phyloP scores from a whole-genome alignment of 495 filamentous ascomycete genomes.

The Aspergillus funiculosus region DNA sequence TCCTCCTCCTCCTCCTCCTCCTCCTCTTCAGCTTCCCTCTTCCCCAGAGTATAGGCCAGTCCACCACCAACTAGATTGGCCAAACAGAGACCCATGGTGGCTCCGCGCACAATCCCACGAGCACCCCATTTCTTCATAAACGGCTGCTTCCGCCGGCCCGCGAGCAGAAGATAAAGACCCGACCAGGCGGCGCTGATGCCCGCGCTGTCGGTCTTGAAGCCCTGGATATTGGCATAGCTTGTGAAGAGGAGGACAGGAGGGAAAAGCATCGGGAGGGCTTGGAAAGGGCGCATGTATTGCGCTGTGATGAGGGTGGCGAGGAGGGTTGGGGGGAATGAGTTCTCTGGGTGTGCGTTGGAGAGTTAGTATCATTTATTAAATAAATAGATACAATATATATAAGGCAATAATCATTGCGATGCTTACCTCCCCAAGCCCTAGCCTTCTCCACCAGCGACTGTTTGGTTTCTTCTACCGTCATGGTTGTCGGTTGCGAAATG shows the following conservation, averaged over 20 bases:
- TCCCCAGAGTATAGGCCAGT: constrained; percentile 62
- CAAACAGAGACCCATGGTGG: constrained; percentile 63
- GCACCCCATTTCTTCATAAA: constrained; percentile 57
- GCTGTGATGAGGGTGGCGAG: constrained; percentile 75
- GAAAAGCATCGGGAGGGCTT: constrained; percentile 71
- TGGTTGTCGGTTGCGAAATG: no score
- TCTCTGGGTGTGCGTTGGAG: no score
- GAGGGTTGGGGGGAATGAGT: constrained; percentile 68
- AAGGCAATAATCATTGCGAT: no score
- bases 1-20: constrained; percentile 11
- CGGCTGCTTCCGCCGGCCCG: constrained; percentile 56
- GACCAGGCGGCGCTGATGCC: constrained; percentile 84
- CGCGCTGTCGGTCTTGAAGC: constrained; percentile 74
- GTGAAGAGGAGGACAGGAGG: constrained; percentile 78
- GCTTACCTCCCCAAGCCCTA: constrained; percentile 69
- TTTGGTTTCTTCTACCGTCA: constrained; percentile 40
- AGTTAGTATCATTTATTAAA: no score
- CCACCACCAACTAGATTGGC: constrained; percentile 67
- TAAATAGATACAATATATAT: no score
- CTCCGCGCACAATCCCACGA: constrained; percentile 63
- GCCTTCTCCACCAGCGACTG: constrained; percentile 47
- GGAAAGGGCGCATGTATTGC: constrained; percentile 70
- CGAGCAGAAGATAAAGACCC: constrained; percentile 75
- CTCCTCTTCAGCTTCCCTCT: constrained; percentile 50
- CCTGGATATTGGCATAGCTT: constrained; percentile 74